Base-by-base conservation (phyloP, 306 rosid genomes). In the Medicago ruthenica region DNA sequence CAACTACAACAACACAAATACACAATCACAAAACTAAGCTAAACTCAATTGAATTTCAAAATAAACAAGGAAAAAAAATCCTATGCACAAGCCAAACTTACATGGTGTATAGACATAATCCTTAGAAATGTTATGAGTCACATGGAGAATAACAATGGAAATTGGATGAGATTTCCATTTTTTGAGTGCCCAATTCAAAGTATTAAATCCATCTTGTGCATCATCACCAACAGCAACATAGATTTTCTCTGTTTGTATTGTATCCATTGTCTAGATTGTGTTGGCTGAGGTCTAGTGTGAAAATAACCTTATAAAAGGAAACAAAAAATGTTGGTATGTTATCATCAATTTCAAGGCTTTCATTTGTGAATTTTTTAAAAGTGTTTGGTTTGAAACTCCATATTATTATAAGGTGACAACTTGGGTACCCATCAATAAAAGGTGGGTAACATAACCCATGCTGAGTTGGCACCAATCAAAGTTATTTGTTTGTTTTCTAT, bases 181-280 rank as follows among this genome's bases (percentile, higher is more conserved):
- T 68, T 75, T 63, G 70, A 93, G 83, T 34, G 88, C 82, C 98
- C 98, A 93, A 66, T 68, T 82, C 78, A 93, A 73, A 79, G 93
- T 86, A 82, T 85, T 86, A 11, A 79, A 72, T 36, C 97, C 98
- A 77, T 91, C 96, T 45, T 80, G 91, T 5, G 53, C 42, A 82
- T 93, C 93, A 76, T 84, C 85, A 9, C 96, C 90, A n/a, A 93
- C 50, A 36, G 92, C 97, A 6, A 93, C 98, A 81, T 87, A 83
- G 34, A 93, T 74, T 80, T 86, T 90, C 80, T 81, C 84, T 59
- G 31, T 64, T 73, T 62, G 73, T 34, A 21, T 64, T 82, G 76
- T 55, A 82, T 85, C 86, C 94, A 89, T 89, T 57, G 40, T 14
- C 42, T 31, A 61, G 20, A 61, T 27, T 61, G 67, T 9, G 57